phyloP scores from a whole-genome alignment of 306 rosid genomes.

The Trifolium pratense region DNA sequence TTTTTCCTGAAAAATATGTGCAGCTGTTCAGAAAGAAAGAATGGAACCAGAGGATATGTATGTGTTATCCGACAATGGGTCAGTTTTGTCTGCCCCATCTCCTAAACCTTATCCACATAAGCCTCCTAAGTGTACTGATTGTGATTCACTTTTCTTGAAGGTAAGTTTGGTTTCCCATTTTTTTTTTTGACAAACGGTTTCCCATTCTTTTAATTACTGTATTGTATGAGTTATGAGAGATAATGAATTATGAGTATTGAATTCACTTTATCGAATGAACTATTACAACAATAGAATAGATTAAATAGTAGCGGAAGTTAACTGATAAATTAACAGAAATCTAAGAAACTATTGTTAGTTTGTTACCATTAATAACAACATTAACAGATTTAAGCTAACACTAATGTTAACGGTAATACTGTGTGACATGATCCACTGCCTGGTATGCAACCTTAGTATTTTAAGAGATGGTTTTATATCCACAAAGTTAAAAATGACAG shows the following conservation, averaged over 20 bases:
- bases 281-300: background rate
- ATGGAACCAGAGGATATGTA: slow-evolving; percentile 96
- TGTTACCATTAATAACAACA: background rate
- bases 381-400: background rate
- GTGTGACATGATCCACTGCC: slow-evolving; percentile 12
- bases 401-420: background rate
- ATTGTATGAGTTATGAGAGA: slow-evolving; percentile 3
- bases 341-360: background rate
- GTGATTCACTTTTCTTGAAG: slow-evolving; percentile 91
- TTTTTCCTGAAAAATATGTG: slow-evolving; percentile 38
- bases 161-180: slow-evolving; percentile 46
- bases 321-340: background rate
- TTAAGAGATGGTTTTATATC: slow-evolving; percentile 9
- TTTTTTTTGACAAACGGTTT: too few species aligned
- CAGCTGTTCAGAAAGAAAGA: slow-evolving; percentile 97
- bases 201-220: slow-evolving; percentile 16
- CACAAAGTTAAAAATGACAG: too few species aligned
- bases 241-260: background rate
- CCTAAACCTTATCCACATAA: slow-evolving; percentile 86
- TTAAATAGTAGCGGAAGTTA: background rate
- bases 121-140: slow-evolving; percentile 94
- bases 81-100: slow-evolving; percentile 74
- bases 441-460: slow-evolving; percentile 5
- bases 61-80: slow-evolving; percentile 68
- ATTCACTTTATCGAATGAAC: background rate